phyloP scores from a whole-genome alignment of 345 rosid species.

The Gossypium longicalyx region DNA sequence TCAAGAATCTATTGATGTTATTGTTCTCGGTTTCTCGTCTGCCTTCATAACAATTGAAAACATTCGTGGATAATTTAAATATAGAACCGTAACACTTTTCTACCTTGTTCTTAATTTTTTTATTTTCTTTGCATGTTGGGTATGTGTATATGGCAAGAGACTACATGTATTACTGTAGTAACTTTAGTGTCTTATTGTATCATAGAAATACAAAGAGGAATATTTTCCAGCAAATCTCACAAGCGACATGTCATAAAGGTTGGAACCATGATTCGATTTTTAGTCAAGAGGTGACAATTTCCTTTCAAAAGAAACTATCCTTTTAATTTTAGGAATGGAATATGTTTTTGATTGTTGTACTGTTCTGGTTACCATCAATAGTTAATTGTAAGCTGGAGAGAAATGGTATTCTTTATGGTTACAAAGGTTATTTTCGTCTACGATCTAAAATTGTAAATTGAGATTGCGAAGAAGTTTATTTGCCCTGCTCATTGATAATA shows the following conservation, averaged over 20 bases:
- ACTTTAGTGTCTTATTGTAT: too few relatives aligned
- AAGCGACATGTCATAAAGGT: constrained; percentile 57
- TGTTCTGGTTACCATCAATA: background rate
- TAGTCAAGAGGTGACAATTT: constrained; percentile 58
- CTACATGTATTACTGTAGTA: too few relatives aligned
- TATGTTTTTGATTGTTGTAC: background rate
- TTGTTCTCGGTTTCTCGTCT: too few relatives aligned
- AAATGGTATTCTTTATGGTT: background rate
- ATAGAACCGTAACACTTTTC: too few relatives aligned
- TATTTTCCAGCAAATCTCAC: too few relatives aligned
- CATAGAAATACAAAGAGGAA: too few relatives aligned
- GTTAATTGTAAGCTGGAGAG: background rate
- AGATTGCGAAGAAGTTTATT: background rate
- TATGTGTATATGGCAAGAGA: too few relatives aligned
- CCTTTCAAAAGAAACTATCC: background rate
- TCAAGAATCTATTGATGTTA: too few relatives aligned
- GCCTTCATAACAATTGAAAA: too few relatives aligned
- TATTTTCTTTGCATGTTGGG: too few relatives aligned
- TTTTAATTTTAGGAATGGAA: background rate
- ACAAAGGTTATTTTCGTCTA: background rate
- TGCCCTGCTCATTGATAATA: background rate
- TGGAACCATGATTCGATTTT: constrained; percentile 65
- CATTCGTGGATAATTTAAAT: too few relatives aligned
- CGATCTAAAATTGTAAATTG: background rate
- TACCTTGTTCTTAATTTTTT: too few relatives aligned